phyloP scores from a whole-genome alignment of 2,329 filamentous ascomycete genomes.

The Didymella segeticola region DNA sequence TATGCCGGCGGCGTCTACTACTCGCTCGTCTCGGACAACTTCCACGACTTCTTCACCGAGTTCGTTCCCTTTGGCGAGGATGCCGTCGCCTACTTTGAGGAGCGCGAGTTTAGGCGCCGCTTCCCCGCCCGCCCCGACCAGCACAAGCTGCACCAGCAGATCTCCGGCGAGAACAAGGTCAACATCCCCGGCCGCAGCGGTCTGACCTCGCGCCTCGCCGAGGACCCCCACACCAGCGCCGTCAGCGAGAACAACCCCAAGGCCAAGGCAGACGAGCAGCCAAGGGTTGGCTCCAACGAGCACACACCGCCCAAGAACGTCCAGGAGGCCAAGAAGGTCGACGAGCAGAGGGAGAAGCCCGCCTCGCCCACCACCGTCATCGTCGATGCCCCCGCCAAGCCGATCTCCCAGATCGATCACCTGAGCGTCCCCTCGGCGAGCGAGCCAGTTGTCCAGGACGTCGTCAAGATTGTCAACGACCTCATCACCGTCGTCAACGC shows the following conservation, averaged over 20 bases:
- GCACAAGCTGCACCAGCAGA: conserved; percentile 54
- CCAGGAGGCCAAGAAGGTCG: conserved; percentile 42
- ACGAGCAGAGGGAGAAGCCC: conserved; percentile 35
- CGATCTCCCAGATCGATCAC: conserved; percentile 74
- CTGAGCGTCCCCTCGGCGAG: conserved; percentile 76
- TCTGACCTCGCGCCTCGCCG: conserved; percentile 78
- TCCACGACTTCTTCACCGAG: conserved; percentile 99
- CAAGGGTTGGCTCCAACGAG: conserved; percentile 35
- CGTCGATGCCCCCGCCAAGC: conserved; percentile 22
- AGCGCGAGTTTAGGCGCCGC: conserved; percentile 87
- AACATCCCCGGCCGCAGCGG: conserved; percentile 87
- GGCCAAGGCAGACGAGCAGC: conserved; percentile 19
- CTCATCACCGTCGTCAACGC: conserved; percentile 93
- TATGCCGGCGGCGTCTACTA: conserved; percentile 93
- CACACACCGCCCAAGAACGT: conserved; percentile 28
- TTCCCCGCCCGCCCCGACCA: conserved; percentile 64
- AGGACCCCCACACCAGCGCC: conserved; percentile 71
- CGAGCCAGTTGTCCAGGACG: conserved; percentile 88
- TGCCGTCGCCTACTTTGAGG: conserved; percentile 92
- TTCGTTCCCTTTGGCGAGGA: conserved; percentile 95
- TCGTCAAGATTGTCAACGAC: conserved; percentile 95
- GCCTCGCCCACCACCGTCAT: conserved; percentile 27
- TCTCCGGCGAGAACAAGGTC: conserved; percentile 69
- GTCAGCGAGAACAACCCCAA: conserved; percentile 54
- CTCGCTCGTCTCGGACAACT: conserved; percentile 92